Evolutionary conservation across 2,329 filamentous ascomycete genomes (phyloP).

Genomic region (Teratosphaeria epicoccoides): DNA sequence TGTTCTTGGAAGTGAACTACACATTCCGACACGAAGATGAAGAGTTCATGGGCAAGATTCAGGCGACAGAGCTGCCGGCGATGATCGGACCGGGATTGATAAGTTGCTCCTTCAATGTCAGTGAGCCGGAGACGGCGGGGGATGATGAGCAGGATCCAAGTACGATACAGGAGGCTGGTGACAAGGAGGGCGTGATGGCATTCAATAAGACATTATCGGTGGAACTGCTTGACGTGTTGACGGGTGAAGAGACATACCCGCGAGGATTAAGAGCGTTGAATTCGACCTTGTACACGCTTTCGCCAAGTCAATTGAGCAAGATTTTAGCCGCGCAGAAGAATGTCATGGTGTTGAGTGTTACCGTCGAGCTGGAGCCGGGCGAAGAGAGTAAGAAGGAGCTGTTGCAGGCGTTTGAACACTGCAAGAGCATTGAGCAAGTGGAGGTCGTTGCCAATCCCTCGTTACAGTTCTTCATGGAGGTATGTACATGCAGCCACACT

Average conservation of each 20-base stretch:
- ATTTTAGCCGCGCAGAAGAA: constrained; percentile 28
- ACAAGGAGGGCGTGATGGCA: constrained; percentile 26
- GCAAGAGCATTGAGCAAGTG: constrained; percentile 28
- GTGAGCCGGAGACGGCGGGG: constrained; percentile 25
- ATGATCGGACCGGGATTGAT: constrained; percentile 30
- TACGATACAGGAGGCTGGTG: constrained; percentile 19
- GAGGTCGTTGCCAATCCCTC: constrained; percentile 31
- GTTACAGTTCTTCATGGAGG: constrained; percentile 29
- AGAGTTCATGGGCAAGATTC: constrained; percentile 32
- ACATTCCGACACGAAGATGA: constrained; percentile 37
- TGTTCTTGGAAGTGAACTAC: constrained; percentile 38
- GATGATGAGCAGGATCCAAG: constrained; percentile 25
- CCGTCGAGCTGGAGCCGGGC: constrained; percentile 27
- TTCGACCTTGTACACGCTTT: constrained; percentile 33
- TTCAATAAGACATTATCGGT: constrained; percentile 24
- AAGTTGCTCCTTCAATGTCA: constrained; percentile 29
- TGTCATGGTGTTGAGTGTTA: constrained; percentile 30
- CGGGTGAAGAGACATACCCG: constrained; percentile 24
- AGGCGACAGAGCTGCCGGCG: constrained; percentile 26
- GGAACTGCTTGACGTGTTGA: constrained; percentile 25
- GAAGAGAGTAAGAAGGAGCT: constrained; percentile 27
- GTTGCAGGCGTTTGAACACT: constrained; percentile 21
- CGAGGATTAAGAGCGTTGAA: constrained; percentile 29
- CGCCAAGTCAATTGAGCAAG: constrained; percentile 23
- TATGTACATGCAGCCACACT: constrained; percentile 14